Conservation (phyloP, 2,329 filamentous ascomycete species). For the Cercospora zeina region DNA sequence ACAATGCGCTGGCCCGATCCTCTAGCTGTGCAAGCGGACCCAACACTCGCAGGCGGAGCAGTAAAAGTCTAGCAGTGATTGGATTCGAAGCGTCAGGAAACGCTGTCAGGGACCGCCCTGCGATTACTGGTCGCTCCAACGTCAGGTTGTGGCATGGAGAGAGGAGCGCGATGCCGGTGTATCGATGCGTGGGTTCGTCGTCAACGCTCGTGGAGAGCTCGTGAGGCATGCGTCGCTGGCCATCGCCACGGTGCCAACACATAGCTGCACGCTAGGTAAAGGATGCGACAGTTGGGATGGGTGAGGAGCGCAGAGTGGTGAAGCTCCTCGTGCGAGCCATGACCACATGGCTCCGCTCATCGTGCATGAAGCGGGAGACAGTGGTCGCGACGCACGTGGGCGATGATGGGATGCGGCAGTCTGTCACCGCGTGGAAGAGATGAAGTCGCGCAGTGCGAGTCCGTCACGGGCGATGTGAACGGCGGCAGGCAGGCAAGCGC, state of each 20-base stretch:
- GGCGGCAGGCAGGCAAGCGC: neutral
- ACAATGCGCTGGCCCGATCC: conserved; percentile 31
- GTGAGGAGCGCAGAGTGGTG: neutral
- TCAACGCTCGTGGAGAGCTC: neutral
- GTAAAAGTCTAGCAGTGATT: conserved; percentile 25
- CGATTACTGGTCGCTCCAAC: conserved; percentile 27
- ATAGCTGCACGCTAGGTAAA: conserved; percentile 23
- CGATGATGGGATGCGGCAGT: neutral
- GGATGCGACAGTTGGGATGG: conserved; percentile 16
- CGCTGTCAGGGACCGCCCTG: conserved; percentile 29
- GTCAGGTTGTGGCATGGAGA: conserved; percentile 19
- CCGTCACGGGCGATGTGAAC: conserved; percentile 6
- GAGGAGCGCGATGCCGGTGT: neutral
- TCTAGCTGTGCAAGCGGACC: conserved; percentile 25
- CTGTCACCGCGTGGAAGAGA: conserved; percentile 6
- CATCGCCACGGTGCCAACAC: conserved; percentile 22
- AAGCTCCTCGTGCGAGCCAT: conserved; percentile 4
- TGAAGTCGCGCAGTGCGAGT: conserved; percentile 12
- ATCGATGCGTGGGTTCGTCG: neutral
- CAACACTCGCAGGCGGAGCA: conserved; percentile 27
- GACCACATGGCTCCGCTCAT: conserved; percentile 9
- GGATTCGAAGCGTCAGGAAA: conserved; percentile 18
- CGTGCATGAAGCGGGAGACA: conserved; percentile 22
- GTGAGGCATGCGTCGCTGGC: conserved; percentile 17
- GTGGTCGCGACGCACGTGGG: conserved; percentile 9